These are phyloP conservation scores for Taiwanofungus camphoratus DNA, from an alignment of 1,284 basidiomycete species.

Conservation along the genomic window DNA sequence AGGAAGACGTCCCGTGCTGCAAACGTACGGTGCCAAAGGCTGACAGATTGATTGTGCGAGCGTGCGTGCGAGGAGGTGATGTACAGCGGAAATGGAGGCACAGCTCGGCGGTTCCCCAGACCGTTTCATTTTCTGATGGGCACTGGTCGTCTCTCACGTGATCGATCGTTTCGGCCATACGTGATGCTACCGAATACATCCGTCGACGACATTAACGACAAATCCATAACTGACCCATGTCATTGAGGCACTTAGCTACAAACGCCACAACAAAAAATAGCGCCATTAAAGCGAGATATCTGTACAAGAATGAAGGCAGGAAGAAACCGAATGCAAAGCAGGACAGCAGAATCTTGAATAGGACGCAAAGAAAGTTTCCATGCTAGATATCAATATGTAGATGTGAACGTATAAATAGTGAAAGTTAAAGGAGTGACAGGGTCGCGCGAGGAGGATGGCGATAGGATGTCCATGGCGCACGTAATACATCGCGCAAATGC, in stretches of 20 bases:
- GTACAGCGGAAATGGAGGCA: slow-evolving; percentile 1
- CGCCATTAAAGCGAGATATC: slow-evolving; percentile 6
- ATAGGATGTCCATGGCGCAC: background rate
- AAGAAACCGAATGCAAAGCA: slow-evolving; percentile 5
- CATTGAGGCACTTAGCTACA: background rate
- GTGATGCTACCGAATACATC: too few relatives aligned
- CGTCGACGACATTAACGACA: too few relatives aligned
- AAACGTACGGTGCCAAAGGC: background rate
- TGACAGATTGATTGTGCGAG: background rate
- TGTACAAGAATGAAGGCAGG: slow-evolving; percentile 4
- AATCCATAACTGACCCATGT: too few relatives aligned
- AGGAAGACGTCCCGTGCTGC: too few relatives aligned
- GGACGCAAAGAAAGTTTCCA: background rate
- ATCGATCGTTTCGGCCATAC: too few relatives aligned
- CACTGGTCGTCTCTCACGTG: too few relatives aligned
- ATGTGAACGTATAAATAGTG: background rate
- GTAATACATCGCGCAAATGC: background rate
- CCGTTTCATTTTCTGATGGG: background rate
- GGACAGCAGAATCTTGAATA: slow-evolving; percentile 1
- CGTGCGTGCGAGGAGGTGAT: background rate
- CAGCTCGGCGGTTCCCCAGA: slow-evolving; percentile 6
- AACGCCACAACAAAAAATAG: background rate
- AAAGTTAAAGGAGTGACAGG: background rate
- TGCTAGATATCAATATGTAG: background rate
- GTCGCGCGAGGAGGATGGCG: background rate